These are phyloP conservation scores for Solanum chiquidenum DNA, from an alignment of 257 asterid genomes.

Conservation along the genomic window DNA sequence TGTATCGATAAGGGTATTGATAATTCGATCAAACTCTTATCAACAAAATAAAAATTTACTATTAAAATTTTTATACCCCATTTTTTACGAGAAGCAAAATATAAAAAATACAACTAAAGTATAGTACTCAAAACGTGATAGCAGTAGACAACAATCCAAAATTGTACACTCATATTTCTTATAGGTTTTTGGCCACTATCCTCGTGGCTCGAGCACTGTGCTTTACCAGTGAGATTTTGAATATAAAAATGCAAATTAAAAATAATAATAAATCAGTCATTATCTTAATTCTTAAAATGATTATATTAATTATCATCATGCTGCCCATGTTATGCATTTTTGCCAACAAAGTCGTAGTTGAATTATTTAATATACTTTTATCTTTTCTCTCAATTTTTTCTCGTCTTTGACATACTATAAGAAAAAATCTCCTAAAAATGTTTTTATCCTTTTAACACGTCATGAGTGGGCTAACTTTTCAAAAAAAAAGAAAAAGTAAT, in stretches of 20 bases:
- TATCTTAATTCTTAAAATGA: not conserved
- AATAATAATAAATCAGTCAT: not conserved
- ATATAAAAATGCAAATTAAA: not conserved
- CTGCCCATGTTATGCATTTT: not conserved
- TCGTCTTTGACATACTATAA: not conserved
- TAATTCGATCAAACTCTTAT: too few species aligned
- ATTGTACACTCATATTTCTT: not conserved
- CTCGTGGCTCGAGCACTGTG: not conserved
- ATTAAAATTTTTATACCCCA: not conserved
- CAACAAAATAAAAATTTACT: too few species aligned
- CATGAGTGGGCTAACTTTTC: not conserved
- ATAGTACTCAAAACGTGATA: not conserved
- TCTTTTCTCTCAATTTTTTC: not conserved
- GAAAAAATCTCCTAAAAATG: not conserved
- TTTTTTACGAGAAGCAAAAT: not conserved
- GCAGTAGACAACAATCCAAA: not conserved
- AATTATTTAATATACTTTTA: not conserved
- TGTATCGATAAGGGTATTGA: too few species aligned
- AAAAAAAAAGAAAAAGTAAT: too few species aligned
- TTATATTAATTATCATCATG: not conserved
- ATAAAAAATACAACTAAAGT: too few species aligned
- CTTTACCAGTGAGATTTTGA: not conserved
- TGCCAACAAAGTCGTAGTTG: not conserved
- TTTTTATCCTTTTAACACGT: not conserved
- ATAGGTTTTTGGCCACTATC: not conserved